phyloP scores from a whole-genome alignment of 129 eudicot genomes.

The Tagetes patula region DNA sequence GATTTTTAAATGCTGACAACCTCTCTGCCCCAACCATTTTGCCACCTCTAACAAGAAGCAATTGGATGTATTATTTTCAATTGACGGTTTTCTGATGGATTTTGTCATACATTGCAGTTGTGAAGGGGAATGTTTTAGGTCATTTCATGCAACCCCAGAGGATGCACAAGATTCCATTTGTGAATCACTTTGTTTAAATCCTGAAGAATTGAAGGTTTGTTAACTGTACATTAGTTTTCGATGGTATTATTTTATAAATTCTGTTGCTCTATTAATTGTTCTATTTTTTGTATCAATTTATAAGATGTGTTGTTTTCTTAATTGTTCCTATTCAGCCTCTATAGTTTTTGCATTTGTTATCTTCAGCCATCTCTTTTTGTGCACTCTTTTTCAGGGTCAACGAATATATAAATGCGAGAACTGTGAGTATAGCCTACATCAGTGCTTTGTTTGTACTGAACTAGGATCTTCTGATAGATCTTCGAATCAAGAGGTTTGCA shows the following conservation, averaged over 20 bases:
- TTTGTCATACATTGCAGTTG: constrained; percentile 16
- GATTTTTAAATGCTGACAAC: not conserved
- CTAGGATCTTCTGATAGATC: constrained; percentile 71
- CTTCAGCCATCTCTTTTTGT: not conserved
- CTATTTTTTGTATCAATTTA: not conserved
- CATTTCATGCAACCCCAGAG: constrained; percentile 36
- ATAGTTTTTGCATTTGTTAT: constrained; percentile 6
- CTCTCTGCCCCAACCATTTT: not conserved
- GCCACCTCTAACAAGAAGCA: not conserved
- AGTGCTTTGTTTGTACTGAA: constrained; percentile 65
- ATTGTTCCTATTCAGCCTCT: not conserved
- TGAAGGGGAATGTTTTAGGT: constrained; percentile 24
- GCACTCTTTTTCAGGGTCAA: constrained; percentile 36
- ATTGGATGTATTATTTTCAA: not conserved
- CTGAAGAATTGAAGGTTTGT: constrained; percentile 49
- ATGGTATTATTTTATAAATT: constrained; percentile 1
- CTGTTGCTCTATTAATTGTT: constrained; percentile 2
- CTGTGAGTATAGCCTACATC: constrained; percentile 63
- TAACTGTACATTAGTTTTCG: constrained; percentile 1
- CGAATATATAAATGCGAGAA: constrained; percentile 52
- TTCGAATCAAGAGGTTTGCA: constrained; percentile 56
- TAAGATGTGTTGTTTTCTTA: constrained; percentile 7
- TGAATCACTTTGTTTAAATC: constrained; percentile 46
- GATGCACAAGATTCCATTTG: constrained; percentile 52
- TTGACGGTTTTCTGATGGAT: not conserved